These are phyloP conservation scores for Platanus orientalis DNA, from an alignment of 164 flowering plant genomes.

Conservation along the genomic window DNA sequence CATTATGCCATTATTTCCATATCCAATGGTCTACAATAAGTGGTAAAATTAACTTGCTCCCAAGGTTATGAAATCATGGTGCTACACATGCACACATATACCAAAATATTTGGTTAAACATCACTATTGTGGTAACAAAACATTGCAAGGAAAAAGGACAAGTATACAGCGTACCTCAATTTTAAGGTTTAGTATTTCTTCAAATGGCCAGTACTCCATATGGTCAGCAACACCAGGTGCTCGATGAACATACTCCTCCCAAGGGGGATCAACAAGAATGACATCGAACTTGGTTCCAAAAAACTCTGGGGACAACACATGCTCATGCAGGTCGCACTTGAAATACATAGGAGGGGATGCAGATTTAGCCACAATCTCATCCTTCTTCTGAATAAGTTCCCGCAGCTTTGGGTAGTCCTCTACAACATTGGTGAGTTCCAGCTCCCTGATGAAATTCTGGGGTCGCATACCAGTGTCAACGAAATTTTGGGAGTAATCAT, in stretches of 20 bases:
- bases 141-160: too few relatives aligned
- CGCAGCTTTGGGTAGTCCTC: slow-evolving; percentile 98
- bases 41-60: too few relatives aligned
- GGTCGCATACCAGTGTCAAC: slow-evolving; percentile 99
- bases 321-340: slow-evolving; percentile 81
- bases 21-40: too few relatives aligned
- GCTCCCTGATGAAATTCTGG: slow-evolving; percentile 90
- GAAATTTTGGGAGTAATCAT: slow-evolving; percentile 98
- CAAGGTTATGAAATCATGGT: too few relatives aligned
- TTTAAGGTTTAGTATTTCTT: slow-evolving; percentile 87
- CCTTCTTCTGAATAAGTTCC: slow-evolving; percentile 97
- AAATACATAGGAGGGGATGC: slow-evolving; percentile 89
- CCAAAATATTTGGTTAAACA: too few relatives aligned
- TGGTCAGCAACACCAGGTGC: slow-evolving; percentile 97
- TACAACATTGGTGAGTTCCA: slow-evolving; percentile 90
- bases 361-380: slow-evolving; percentile 89
- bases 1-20: too few relatives aligned
- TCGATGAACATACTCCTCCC: slow-evolving; percentile 99
- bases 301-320: slow-evolving; percentile 75
- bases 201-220: slow-evolving; percentile 94
- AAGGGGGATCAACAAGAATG: slow-evolving; percentile 96
- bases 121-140: too few relatives aligned
- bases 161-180: slow-evolving; percentile 62
- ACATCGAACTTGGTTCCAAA: slow-evolving; percentile 98
- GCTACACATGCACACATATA: too few relatives aligned